A percentile compares a stretch with the other conserved stretches of the same genome.
Conservation (phyloP, 306 rosid species). For the Quercus berberidifolia region DNA sequence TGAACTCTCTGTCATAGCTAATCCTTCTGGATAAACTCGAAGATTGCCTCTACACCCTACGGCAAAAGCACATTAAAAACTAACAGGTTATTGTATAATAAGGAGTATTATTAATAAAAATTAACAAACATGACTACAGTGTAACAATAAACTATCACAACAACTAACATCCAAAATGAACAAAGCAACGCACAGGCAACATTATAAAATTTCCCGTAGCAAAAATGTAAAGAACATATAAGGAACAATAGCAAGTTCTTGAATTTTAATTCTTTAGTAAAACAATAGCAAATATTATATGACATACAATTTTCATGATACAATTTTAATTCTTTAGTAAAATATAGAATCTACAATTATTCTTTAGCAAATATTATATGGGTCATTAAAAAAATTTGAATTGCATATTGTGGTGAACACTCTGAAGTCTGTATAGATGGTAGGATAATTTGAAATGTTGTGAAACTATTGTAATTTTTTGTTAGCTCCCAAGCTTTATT, state of each 20-base stretch:
- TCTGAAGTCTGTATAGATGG: too few species aligned
- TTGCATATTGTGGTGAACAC: too few species aligned
- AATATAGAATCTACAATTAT: too few species aligned
- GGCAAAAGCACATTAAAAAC: not conserved
- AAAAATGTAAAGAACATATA: not conserved
- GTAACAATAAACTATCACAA: not conserved
- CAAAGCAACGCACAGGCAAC: not conserved
- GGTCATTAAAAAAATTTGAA: too few species aligned
- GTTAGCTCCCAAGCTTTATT: too few species aligned
- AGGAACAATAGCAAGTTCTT: not conserved
- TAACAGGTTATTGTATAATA: not conserved
- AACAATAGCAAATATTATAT: too few species aligned
- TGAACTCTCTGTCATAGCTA: conserved; percentile 42
- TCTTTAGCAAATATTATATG: too few species aligned
- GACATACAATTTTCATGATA: too few species aligned
- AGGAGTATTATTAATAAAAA: not conserved
- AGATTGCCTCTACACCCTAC: conserved; percentile 55
- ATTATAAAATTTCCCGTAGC: not conserved
- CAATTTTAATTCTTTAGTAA: too few species aligned
- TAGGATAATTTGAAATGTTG: too few species aligned
- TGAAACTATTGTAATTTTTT: too few species aligned
- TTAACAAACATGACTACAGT: not conserved
- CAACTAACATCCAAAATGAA: not conserved
- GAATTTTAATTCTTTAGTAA: too few species aligned
- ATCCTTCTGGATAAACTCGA: conserved; percentile 42